phyloP scores from a whole-genome alignment of 371 early-diverging fungal species.

The Coemansia sp. region DNA sequence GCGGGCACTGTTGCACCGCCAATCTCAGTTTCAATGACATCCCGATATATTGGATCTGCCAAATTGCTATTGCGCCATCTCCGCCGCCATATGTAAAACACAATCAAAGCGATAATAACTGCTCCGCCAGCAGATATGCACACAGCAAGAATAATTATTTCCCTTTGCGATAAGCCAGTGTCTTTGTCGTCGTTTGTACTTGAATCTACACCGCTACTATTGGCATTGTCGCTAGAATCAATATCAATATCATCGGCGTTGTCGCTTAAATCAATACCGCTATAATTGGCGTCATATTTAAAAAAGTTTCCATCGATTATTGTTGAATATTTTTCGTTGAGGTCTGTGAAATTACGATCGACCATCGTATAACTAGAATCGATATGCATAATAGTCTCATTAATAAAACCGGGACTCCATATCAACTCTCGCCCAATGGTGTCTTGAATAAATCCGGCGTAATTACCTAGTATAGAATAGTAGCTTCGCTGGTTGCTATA shows the following conservation, averaged over 20 bases:
- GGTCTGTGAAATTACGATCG: neutral
- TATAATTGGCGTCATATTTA: neutral
- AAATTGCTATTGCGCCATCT: neutral
- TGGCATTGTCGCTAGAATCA: neutral
- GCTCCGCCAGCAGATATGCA: slow-evolving; percentile 17
- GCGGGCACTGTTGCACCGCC: slow-evolving; percentile 18
- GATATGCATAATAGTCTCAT: too few species aligned
- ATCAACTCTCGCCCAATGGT: neutral
- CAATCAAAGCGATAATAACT: slow-evolving; percentile 1
- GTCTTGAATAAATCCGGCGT: neutral
- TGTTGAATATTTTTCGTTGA: neutral
- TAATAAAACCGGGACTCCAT: neutral
- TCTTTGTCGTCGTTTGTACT: neutral
- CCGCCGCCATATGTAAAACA: slow-evolving; percentile 12
- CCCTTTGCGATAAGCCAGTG: neutral
- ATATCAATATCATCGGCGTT: neutral
- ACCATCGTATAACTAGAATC: neutral
- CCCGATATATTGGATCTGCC: slow-evolving; percentile 11
- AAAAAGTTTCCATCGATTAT: neutral
- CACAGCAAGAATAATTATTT: neutral
- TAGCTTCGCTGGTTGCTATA: neutral
- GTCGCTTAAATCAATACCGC: too few species aligned
- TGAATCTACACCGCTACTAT: neutral
- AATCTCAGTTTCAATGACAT: slow-evolving; percentile 14
- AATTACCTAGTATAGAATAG: neutral